Percentiles rank a stretch among this genome's conserved stretches.
These are phyloP conservation scores for Metroxylon sagu DNA, from an alignment of 176 grass and related monocot species.

Conservation along the genomic window DNA sequence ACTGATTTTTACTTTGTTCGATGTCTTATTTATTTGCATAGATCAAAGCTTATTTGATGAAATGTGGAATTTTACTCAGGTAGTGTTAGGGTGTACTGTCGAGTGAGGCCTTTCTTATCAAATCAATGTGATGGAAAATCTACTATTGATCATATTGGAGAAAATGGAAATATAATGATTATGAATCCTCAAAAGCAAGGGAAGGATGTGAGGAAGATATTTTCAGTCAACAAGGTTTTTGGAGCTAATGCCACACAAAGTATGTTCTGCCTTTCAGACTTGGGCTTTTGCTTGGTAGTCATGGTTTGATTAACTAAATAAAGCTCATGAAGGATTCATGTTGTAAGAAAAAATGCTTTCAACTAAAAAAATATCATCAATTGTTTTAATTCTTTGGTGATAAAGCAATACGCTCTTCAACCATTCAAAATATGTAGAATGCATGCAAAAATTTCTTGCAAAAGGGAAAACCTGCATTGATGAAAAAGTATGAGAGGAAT, in stretches of 20 bases:
- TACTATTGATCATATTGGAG: constrained; percentile 62
- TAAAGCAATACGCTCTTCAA: no score
- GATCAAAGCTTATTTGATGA: constrained; percentile 10
- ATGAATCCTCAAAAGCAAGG: constrained; percentile 56
- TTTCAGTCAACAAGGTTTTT: constrained; percentile 83
- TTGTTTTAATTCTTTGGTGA: no score
- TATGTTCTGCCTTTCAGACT: constrained; percentile 24
- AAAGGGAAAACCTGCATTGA: no score
- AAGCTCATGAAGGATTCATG: no score
- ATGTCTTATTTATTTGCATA: no score
- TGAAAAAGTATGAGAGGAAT: no score
- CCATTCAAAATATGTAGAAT: no score
- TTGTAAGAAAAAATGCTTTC: no score
- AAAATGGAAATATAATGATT: constrained; percentile 66
- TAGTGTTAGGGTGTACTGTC: constrained; percentile 74
- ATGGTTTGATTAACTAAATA: no score
- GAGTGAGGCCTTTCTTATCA: constrained; percentile 63
- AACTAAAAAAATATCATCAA: no score
- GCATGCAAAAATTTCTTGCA: no score
- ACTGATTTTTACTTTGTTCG: constrained; percentile 2
- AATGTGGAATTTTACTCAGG: constrained; percentile 20
- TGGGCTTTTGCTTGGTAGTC: not conserved
- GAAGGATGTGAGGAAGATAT: constrained; percentile 59
- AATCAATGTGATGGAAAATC: constrained; percentile 42
- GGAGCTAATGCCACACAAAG: constrained; percentile 47